phyloP scores from a whole-genome alignment of 2,329 filamentous ascomycete species.

The Alternaria sp. region DNA sequence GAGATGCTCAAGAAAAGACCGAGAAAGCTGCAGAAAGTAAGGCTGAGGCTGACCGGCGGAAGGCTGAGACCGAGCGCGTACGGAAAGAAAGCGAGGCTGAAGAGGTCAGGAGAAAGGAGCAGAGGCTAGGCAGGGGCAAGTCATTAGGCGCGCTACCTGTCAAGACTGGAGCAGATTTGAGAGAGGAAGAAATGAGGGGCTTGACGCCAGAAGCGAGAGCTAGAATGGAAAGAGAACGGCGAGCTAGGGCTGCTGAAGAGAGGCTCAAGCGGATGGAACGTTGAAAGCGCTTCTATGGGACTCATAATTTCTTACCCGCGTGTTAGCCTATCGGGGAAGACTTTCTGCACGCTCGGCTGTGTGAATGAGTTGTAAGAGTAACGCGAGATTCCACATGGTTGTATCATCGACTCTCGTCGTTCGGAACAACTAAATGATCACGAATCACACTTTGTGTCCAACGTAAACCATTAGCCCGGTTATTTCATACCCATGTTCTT shows the following conservation, averaged over 20 bases:
- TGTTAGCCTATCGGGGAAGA: not conserved
- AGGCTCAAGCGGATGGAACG: conserved; percentile 68
- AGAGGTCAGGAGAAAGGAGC: conserved; percentile 61
- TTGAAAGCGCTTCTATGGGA: not conserved
- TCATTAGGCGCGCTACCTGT: conserved; percentile 65
- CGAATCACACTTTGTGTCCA: not conserved
- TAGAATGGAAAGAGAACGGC: conserved; percentile 85
- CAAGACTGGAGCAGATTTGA: conserved; percentile 81
- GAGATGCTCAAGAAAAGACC: conserved; percentile 74
- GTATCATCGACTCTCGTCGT: not conserved
- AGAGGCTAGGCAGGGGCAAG: conserved; percentile 58
- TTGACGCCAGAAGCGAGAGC: conserved; percentile 87
- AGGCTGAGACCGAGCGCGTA: conserved; percentile 77
- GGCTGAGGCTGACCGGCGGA: conserved; percentile 67
- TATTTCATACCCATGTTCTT: not conserved
- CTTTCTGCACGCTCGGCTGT: not conserved
- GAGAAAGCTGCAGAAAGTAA: conserved; percentile 74
- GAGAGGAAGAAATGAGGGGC: conserved; percentile 84
- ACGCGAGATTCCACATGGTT: not conserved
- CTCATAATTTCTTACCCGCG: not conserved
- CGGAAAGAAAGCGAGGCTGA: conserved; percentile 63
- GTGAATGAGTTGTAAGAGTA: not conserved
- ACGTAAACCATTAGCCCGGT: not conserved
- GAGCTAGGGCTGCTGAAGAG: conserved; percentile 91
- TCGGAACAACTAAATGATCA: not conserved